Base-by-base conservation (phyloP, 305 asterid genomes). In the Rubia tinctorum region DNA sequence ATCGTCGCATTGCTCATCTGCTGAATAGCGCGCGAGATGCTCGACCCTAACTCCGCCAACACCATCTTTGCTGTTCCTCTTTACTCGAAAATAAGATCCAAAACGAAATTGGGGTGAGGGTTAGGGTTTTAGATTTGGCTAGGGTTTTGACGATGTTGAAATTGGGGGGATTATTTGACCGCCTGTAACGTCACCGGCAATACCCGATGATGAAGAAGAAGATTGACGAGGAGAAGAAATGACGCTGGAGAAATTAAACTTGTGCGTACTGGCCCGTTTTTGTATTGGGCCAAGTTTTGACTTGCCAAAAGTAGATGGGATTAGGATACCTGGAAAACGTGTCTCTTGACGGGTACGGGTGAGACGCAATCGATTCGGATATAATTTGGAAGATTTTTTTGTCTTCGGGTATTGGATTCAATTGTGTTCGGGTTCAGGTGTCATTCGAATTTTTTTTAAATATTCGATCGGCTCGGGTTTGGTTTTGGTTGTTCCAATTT, bases 1-100 rank as follows among this genome's bases (percentile, higher is more conserved):
- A 95, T 87, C 39, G 97, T 95, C 76, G 98, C 97, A 84, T 95
- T 95, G 98, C 98, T 95, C 99, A 95, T 95, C 95, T 92, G 98
- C 92, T 92, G 99, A 79, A 95, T 95, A 88, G 99, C 98, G 62
- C 97, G 98, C 79, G 97, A 67, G 23, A 95, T 90, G 90, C 93
- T 90, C 74, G 96, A 92, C 11, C 98, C 98, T 81, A 95, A 75
- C 85, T 95, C 86, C 43, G 90, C 97, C 79, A 95, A 89, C 90
- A 95, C 99, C 99, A 95, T 95, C 68, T 85, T 88, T 80, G 74
- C 80, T n/a, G 70, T 40, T 43, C 59, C 68, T 66, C 17, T 9
- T 10, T 7, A 72, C 55, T 71, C 45, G 14, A 69, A 75, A 15
- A n/a, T 30, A 42, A 65, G 40, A 27, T 45, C 39, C 44, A 68